Base-by-base conservation (phyloP, 371 early-diverging fungal genomes). In the Circinella minor region DNA sequence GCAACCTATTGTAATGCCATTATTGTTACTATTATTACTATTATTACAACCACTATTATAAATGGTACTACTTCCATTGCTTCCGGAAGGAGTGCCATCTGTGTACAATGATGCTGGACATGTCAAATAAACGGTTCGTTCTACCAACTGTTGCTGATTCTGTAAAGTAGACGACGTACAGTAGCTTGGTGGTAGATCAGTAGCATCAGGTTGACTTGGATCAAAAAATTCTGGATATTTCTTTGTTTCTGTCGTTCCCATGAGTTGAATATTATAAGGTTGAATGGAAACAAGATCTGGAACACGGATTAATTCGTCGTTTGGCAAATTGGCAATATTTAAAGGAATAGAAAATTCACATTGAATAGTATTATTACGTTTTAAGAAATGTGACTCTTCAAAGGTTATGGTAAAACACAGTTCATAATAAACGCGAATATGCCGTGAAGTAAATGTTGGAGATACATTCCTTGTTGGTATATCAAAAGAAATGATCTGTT, bases 311-410 rank as follows among this genome's bases (percentile, higher is more conserved):
- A 80, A 61, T 63, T 80, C 79, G 46, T 80, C 72, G 76, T 98
- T 95, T 46, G 98, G 91, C 36, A 97, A 92, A 77, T 97, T 96
- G 37, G 98, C 98, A 91, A 94, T 92, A 18, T 95, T 93, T 15
- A 87, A 84, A 34, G 83, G 83, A 11, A 79, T 65, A 38, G 70
- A 18, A 36, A 76, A 73, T 20, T 79, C 81, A 13, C 75, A 61
- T n/a, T 67, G 61, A 20, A 54, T 36, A 3, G 65, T 65, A 4
- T 18, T 10, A 34, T 18, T 10, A 34, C 65, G 65, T 36, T 65
- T 65, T 36, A 65, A 27, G 38, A 65, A 65, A 51, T 65, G 65
- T 6, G 65, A 47, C 13, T 67, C 68, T 46, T 80, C 81, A 20
- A 76, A 66, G 0, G 75, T 67, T 3, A 81, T 74, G 36, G 69